Percentiles rank a stretch among this genome's conserved stretches.
phyloP scores from a whole-genome alignment of 345 rosid species.

The Populus tremula region DNA sequence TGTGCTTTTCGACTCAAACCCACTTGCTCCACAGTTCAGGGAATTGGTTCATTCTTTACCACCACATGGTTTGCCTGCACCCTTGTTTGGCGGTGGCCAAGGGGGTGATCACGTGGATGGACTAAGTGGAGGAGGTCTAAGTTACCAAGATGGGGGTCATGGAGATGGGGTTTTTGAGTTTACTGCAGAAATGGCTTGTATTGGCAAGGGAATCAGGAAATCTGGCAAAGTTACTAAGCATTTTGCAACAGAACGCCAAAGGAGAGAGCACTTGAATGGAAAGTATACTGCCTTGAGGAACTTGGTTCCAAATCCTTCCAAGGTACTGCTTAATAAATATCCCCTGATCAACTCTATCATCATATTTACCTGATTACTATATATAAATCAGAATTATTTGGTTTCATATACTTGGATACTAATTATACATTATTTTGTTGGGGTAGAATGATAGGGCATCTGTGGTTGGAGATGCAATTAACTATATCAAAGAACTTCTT shows the following conservation, averaged over 20 bases:
- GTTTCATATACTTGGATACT: neutral
- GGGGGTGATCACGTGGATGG: slow-evolving; percentile 8
- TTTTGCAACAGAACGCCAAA: slow-evolving; percentile 59
- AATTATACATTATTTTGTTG: neutral
- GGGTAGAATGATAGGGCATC: slow-evolving; percentile 77
- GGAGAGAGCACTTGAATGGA: slow-evolving; percentile 64
- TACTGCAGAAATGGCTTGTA: slow-evolving; percentile 40
- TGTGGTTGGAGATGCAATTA: slow-evolving; percentile 72
- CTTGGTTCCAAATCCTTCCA: slow-evolving; percentile 70
- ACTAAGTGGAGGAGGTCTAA: slow-evolving; percentile 5
- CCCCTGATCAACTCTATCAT: neutral
- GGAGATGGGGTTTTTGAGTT: slow-evolving; percentile 45
- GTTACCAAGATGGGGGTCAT: slow-evolving; percentile 36
- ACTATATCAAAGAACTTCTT: slow-evolving; percentile 69
- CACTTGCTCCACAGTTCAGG: slow-evolving; percentile 49
- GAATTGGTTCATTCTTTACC: slow-evolving; percentile 43
- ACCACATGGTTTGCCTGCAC: slow-evolving; percentile 26
- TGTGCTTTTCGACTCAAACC: slow-evolving; percentile 47
- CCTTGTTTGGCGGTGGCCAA: slow-evolving; percentile 39
- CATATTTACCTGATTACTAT: neutral
- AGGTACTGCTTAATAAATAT: slow-evolving; percentile 34
- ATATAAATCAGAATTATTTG: neutral
- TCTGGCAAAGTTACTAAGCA: slow-evolving; percentile 54
- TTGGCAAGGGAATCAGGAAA: slow-evolving; percentile 39
- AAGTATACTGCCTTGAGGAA: slow-evolving; percentile 48